Evolutionary conservation across 2,329 filamentous ascomycete species (phyloP).

Genomic region (Penicillium frequentans): DNA sequence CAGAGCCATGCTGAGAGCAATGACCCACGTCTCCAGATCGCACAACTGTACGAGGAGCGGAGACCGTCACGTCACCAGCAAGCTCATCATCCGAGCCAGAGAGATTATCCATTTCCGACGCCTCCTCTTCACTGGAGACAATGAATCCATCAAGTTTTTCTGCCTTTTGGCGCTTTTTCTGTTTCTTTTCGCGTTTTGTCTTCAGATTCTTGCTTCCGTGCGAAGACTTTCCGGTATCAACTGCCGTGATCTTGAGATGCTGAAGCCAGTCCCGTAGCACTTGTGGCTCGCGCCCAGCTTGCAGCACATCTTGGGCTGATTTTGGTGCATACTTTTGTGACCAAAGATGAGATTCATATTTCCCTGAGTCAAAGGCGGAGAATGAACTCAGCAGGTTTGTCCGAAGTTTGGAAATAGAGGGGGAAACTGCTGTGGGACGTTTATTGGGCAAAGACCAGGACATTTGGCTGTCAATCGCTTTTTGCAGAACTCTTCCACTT

Average conservation of each 20-base stretch:
- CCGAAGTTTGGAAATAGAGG: constrained; percentile 62
- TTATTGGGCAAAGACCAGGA: constrained; percentile 17
- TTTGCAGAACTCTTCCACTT: constrained; percentile 31
- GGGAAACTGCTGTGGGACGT: constrained; percentile 32
- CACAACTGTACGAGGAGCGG: constrained; percentile 41
- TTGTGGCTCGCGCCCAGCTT: constrained; percentile 67
- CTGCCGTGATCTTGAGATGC: constrained; percentile 71
- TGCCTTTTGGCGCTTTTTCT: constrained; percentile 62
- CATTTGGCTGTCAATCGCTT: constrained; percentile 30
- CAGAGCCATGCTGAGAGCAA: constrained; percentile 31
- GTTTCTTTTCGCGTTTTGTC: constrained; percentile 29
- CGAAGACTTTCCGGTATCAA: constrained; percentile 59
- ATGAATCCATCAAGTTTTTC: constrained; percentile 80
- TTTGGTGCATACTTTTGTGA: constrained; percentile 79
- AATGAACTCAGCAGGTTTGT: constrained; percentile 60
- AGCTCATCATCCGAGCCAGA: constrained; percentile 58
- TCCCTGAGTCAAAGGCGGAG: constrained; percentile 77
- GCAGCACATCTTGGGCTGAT: constrained; percentile 70
- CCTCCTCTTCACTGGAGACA: constrained; percentile 74
- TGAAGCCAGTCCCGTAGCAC: constrained; percentile 80
- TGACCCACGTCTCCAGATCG: constrained; percentile 37
- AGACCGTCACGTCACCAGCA: constrained; percentile 39
- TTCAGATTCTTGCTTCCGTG: constrained; percentile 30
- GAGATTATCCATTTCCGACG: constrained; percentile 67
- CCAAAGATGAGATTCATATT: constrained; percentile 75